Evolutionary conservation across 2,329 filamentous ascomycete genomes (phyloP), one percentile per base, ranked within the genome.

Genomic region (Emmonsiellopsis sp.): DNA sequence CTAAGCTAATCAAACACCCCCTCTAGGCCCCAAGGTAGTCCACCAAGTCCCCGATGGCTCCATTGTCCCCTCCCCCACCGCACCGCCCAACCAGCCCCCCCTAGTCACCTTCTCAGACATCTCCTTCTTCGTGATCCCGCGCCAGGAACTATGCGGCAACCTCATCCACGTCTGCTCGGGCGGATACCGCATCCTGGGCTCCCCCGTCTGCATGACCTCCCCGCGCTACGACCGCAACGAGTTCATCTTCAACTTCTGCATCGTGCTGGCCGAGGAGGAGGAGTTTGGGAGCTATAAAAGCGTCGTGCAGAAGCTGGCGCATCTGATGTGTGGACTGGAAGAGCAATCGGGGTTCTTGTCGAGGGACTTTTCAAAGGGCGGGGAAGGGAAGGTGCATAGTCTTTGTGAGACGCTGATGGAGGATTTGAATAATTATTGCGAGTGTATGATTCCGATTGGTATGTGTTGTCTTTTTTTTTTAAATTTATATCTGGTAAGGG

Each of bases 391-490:
- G 67, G 78, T 79, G 50, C 85, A 74, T 73, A 88, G 69, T 75
- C 81, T 85, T 3, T 94, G 95, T 64, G 87, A 92, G 74, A 89
- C 87, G 60, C 73, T 98, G 60, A 78, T 97, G 61, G 90, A 96
- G 71, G 91, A 98, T 67, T 67, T 98, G 61, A 96, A 97, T 66
- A 94, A 94, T 63, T 98, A 96, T 65, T 91, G 89, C 65, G 93
- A 98, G 74, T 95, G 91, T 77, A 95, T 95, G 91, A 95, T 96
- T 64, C 91, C 91, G 0, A 92, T 96, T 58, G 88, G 88, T 91
- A 73, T 58, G 81, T 75, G 13, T 57, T 42, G 35, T 46, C 31
- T 53, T 54, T 7, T 20, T 50, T 32, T 37, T 9, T 16, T 16
- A 40, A 8, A 34, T 26, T 26, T 1, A 26, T 26, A 26, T 26